Conservation (phyloP, 768 basidiomycete genomes). For the Serpula lacrymans region DNA sequence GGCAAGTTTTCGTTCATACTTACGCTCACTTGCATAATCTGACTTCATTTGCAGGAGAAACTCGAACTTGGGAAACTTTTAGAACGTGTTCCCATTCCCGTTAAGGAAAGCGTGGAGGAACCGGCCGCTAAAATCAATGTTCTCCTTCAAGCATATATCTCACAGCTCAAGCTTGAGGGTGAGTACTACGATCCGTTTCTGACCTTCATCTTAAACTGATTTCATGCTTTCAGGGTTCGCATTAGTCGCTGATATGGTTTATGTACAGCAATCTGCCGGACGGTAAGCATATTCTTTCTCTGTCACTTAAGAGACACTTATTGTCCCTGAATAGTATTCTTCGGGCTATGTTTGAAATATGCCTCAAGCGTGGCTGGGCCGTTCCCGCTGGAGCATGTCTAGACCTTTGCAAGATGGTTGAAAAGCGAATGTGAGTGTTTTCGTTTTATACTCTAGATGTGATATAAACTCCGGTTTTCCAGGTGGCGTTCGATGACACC, state of each 20-base stretch:
- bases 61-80: conserved; percentile 85
- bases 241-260: conserved; percentile 90
- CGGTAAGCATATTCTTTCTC: conserved; percentile 41
- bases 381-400: conserved; percentile 87
- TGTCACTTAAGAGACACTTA: conserved; percentile 1
- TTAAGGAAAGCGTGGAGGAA: conserved; percentile 96
- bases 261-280: conserved; percentile 95
- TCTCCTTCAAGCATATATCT: conserved; percentile 90
- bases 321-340: conserved; percentile 61
- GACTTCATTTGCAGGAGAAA: conserved; percentile 55
- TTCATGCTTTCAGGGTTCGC: conserved; percentile 56
- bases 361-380: conserved; percentile 97
- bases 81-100: conserved; percentile 94
- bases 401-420: conserved; percentile 95
- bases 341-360: conserved; percentile 97
- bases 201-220: neutral
- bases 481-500: conserved; percentile 99
- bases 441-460: neutral
- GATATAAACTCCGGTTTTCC: neutral
- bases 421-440: conserved; percentile 66
- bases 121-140: conserved; percentile 98
- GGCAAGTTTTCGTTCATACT: conserved; percentile 10
- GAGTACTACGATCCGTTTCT: conserved; percentile 8
- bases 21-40: conserved; percentile 4
- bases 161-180: conserved; percentile 89